Evolutionary conservation across 108 stramenopile species (phyloP).

Genomic region (Asterionellopsis glacialis): DNA sequence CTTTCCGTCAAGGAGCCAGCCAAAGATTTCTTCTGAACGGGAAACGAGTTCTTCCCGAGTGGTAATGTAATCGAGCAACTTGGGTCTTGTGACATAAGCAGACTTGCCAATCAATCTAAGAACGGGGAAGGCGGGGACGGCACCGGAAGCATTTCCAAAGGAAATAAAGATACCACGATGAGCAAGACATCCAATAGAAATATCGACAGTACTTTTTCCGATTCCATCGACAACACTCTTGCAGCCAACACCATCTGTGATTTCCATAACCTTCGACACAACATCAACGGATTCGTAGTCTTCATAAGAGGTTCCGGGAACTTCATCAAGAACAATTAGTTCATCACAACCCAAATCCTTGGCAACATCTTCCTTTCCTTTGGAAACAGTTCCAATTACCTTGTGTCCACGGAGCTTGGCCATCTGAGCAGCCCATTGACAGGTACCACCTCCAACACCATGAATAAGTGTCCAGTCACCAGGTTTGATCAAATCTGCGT

Average conservation of each 20-base stretch:
- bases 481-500: slow-evolving; percentile 54
- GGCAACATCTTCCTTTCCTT: slow-evolving; percentile 54
- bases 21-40: slow-evolving; percentile 66
- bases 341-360: slow-evolving; percentile 58
- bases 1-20: slow-evolving; percentile 68
- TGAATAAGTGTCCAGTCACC: slow-evolving; percentile 82
- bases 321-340: slow-evolving; percentile 80
- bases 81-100: slow-evolving; percentile 79
- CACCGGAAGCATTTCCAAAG: slow-evolving; percentile 86
- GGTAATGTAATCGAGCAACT: slow-evolving; percentile 71
- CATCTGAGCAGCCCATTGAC: slow-evolving; percentile 87
- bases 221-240: slow-evolving; percentile 84
- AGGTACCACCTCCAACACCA: slow-evolving; percentile 80
- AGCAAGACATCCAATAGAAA: slow-evolving; percentile 68
- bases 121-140: slow-evolving; percentile 80
- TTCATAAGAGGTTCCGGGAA: slow-evolving; percentile 51
- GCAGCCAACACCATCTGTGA: slow-evolving; percentile 67
- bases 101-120: slow-evolving; percentile 65
- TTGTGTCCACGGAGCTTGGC: slow-evolving; percentile 75
- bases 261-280: slow-evolving; percentile 52
- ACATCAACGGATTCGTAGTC: slow-evolving; percentile 78
- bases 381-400: slow-evolving; percentile 75
- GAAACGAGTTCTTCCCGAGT: slow-evolving; percentile 58
- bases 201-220: slow-evolving; percentile 74
- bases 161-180: slow-evolving; percentile 77